Evolutionary conservation across 164 flowering plant species (phyloP), one percentile per base, ranked within the genome.

Genomic region (Chloranthus sessilifolius): DNA sequence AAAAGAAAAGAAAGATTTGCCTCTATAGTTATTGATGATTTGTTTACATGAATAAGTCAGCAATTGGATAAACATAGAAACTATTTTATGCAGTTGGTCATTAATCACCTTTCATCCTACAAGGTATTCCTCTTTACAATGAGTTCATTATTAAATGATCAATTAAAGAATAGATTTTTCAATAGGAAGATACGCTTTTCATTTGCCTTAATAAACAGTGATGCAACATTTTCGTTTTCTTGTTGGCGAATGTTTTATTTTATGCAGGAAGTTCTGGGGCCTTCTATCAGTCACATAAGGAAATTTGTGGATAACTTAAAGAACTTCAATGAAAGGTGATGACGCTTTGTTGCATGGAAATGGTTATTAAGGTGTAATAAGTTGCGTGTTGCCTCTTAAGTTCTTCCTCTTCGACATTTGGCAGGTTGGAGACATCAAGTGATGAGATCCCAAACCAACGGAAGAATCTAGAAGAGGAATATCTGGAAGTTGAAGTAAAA

Each of bases 401-500:
- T 16, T 48, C 1, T 37, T 43, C 23, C 2, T 57, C n/a, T n/a
- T n/a, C n/a, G 50, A 19, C 21, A 31, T 47, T 23, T 27, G 22
- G 56, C 80, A 83, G 94, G 66, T 69, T 68, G 31, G 78, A 64
- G 50, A n/a, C 40, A 43, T 58, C 81, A 19, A 41, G 24, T 55
- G 58, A 46, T 49, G 78, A 71, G 38, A 73, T 74, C 34, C 61
- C 80, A 16, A 66, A 68, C 64, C 95, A 86, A n/a, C 74, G 66
- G 63, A 76, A 57, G 71, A 69, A 61, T 67, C 79, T 88, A 19
- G 95, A 88, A 64, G 83, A 80, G 66, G 95, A 84, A 64, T 92
- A 92, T 72, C 66, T 82, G 56, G 74, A 72, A 7, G 72, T 54
- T 66, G 96, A 92, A 71, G 72, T 80, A 47, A 84, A 84, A 95